Base-by-base conservation (phyloP, 1,284 basidiomycete genomes). In the Ceratobasidium sp. region DNA sequence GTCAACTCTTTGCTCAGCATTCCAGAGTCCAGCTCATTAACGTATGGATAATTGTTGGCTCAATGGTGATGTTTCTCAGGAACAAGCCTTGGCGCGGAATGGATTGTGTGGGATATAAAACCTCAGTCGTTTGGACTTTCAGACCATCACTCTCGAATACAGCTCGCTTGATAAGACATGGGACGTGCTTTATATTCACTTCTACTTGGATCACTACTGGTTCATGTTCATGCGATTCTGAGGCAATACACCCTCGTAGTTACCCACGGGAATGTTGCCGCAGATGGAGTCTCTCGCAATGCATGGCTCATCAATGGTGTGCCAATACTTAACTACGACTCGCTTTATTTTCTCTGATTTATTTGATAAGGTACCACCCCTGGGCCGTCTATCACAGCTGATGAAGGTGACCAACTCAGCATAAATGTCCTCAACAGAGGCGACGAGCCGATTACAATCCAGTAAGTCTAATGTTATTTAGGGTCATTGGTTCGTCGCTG, bases 401-500 rank as follows among this genome's bases (percentile, higher is more conserved):
- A 64, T n/a, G 69, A 72, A 65, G 73, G 73, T 28, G 73, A 74
- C 45, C 69, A 74, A 23, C 53, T 74, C 4, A 58, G 45, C 23
- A 57, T 74, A 26, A 73, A 57, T 6, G 53, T 71, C 6, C 46
- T 70, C 18, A 71, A 73, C 45, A 71, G 53, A 23, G 46, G 67
- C 6, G 64, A 69, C 32, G 65, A 61, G 30, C 45, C 45, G 5
- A 64, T 69, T 12, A 73, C 72, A 1, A 53, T 71, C 5, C 72
- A 73, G 48, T 67, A 36, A 32, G 46, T 55, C 39, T 0, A n/a
- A n/a, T n/a, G n/a, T 71, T 14, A 8, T 8, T 21, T 21, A 30
- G 2, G 0, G 23, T 57, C 5, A 45, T 43, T 62, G 8, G 10
- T 23, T 14, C 2, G 14, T 39, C 2, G 21, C 60, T 46, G 45